These are phyloP conservation scores for Suhomyces panamericanus DNA, from an alignment of 1,139 yeast species.

Conservation along the genomic window DNA sequence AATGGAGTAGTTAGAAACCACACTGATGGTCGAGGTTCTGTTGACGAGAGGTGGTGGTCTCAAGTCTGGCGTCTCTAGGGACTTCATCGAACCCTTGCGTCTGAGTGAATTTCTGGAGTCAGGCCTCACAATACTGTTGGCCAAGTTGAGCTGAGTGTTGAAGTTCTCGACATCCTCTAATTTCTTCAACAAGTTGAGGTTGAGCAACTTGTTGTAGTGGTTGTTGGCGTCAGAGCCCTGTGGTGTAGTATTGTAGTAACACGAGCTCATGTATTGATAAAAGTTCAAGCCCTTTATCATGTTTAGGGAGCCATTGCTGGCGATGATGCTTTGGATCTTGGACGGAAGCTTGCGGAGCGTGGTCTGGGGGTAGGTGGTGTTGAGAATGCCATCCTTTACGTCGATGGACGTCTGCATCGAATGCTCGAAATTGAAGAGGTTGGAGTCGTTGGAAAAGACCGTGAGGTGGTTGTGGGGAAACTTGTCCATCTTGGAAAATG, in stretches of 20 bases:
- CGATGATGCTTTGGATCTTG: slow-evolving; percentile 38
- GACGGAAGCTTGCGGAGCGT: slow-evolving; percentile 34
- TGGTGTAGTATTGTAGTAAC: slow-evolving; percentile 42
- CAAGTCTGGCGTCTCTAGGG: slow-evolving; percentile 9
- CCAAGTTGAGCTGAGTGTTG: slow-evolving; percentile 32
- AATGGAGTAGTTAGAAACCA: slow-evolving; percentile 16
- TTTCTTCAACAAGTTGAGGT: slow-evolving; percentile 41
- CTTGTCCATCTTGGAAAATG: slow-evolving; percentile 22
- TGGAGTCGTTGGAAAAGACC: slow-evolving; percentile 42
- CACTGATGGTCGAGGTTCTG: slow-evolving; percentile 17
- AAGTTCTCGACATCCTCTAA: slow-evolving; percentile 38
- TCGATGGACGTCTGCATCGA: slow-evolving; percentile 33
- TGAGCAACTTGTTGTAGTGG: slow-evolving; percentile 40
- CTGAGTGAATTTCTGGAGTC: slow-evolving; percentile 35
- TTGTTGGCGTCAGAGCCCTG: slow-evolving; percentile 30
- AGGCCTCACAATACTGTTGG: slow-evolving; percentile 30
- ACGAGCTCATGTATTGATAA: slow-evolving; percentile 44
- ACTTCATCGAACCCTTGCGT: slow-evolving; percentile 38
- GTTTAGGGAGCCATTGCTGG: slow-evolving; percentile 32
- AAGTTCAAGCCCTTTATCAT: slow-evolving; percentile 38
- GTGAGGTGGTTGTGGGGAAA: slow-evolving; percentile 41
- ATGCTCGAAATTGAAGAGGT: slow-evolving; percentile 36
- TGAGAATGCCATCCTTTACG: slow-evolving; percentile 26
- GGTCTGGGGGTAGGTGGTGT: slow-evolving; percentile 24
- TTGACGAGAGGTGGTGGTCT: slow-evolving; percentile 12